Base-by-base conservation (phyloP, 164 flowering plant species). In the Warburgia ugandensis region DNA sequence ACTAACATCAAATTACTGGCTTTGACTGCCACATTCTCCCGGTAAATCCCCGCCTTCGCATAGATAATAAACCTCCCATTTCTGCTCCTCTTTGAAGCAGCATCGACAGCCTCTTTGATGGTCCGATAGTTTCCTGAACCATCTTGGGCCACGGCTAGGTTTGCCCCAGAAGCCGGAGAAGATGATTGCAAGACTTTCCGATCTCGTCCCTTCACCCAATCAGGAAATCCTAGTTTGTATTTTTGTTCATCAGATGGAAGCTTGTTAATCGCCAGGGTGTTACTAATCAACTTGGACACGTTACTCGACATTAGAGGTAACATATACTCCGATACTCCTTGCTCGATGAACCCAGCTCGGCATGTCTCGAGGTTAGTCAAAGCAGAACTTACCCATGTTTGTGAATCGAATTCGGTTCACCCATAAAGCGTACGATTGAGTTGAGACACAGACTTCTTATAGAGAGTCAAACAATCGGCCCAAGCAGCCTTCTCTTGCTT, bases 301-400 rank as follows among this genome's bases (percentile, higher is more conserved):
- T 85, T 83, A 33, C 77, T 77, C 2, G 77, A 43, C 72, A 75
- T 61, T 29, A 74, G 37, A 0, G 81, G 82, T n/a, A 64, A 37
- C 9, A 76, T 3, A 28, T 40, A n/a, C 17, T 78, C 73, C 0
- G 68, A 6, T 10, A 77, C 74, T 1, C 81, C 82, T 2, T 83
- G 72, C 52, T 88, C 89, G 1, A 12, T 1, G n/a, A 85, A 77
- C 37, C 94, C 92, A 2, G 61, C 16, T 5, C 38, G 54, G 60
- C 94, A 88, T 0, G 91, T 85, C 28, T 81, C 86, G 9, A 78
- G 70, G 53, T 79, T 80, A 17, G 94, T 88, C 5, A 85, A 71
- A 5, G 94, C 86, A 0, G 97, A 45, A 58, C 94, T 88, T 10
- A 85, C 76, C 94, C 91, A 85, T 6, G 94, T 85, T 28, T 84